These are phyloP conservation scores for Nyctanthes arbortristis DNA, from an alignment of 257 asterid species.

Conservation along the genomic window DNA sequence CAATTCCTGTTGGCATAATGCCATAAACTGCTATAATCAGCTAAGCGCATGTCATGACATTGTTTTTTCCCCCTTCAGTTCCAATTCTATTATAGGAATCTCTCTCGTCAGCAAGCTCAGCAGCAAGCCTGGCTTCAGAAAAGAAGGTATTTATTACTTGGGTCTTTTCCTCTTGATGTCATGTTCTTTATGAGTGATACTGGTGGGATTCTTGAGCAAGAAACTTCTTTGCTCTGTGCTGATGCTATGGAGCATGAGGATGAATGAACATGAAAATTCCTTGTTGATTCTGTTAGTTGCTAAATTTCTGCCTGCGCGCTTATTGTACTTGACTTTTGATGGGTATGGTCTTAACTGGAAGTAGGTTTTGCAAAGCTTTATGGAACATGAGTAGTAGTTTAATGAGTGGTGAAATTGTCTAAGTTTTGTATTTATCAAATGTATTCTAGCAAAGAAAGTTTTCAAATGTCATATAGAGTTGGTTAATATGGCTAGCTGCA, in stretches of 20 bases:
- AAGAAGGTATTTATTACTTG: constrained; percentile 60
- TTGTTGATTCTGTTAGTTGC: neutral
- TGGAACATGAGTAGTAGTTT: too few species aligned
- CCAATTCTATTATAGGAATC: constrained; percentile 88
- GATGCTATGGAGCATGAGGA: neutral
- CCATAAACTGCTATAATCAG: constrained; percentile 12
- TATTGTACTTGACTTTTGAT: neutral
- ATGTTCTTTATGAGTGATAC: neutral
- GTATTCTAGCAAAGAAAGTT: neutral
- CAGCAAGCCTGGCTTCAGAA: constrained; percentile 98
- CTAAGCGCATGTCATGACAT: constrained; percentile 2
- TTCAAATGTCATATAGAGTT: neutral
- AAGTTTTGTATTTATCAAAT: neutral
- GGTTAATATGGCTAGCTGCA: neutral
- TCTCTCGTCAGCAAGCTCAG: constrained; percentile 95
- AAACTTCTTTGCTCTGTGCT: neutral
- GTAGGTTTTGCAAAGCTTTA: neutral
- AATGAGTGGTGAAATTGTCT: neutral
- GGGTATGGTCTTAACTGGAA: neutral
- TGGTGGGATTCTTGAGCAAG: neutral
- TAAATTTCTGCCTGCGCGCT: neutral
- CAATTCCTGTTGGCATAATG: constrained; percentile 9
- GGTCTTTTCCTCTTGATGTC: neutral
- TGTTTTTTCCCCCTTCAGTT: constrained; percentile 57
- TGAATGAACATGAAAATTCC: too few species aligned